phyloP scores from a whole-genome alignment of 1,284 basidiomycete genomes.

The Microbotryum silenes-acaulis region DNA sequence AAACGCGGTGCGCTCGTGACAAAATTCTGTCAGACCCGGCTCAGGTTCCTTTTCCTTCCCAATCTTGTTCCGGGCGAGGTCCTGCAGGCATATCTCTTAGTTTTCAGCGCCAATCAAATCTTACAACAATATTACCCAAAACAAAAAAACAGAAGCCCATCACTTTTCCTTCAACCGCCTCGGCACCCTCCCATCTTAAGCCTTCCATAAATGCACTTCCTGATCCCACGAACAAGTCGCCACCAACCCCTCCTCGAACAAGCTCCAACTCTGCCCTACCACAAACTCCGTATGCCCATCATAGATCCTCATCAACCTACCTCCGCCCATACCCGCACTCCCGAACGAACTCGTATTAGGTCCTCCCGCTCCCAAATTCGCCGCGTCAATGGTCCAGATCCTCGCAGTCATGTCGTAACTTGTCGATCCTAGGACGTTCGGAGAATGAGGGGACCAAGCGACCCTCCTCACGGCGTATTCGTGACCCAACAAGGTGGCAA shows the following conservation, averaged over 20 bases:
- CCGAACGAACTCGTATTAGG: conserved; percentile 45
- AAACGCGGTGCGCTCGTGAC: too few species aligned
- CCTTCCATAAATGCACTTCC: conserved; percentile 59
- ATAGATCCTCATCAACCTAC: conserved; percentile 56
- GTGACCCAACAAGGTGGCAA: conserved; percentile 43
- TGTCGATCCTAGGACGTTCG: conserved; percentile 69
- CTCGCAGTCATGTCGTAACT: conserved; percentile 96
- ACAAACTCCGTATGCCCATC: conserved; percentile 91
- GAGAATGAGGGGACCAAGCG: conserved; percentile 44
- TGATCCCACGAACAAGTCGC: conserved; percentile 89
- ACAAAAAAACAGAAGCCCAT: too few species aligned
- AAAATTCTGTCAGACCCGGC: too few species aligned
- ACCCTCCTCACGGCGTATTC: conserved; percentile 47
- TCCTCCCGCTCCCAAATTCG: conserved; percentile 52
- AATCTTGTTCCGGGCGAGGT: too few species aligned
- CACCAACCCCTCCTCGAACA: conserved; percentile 72
- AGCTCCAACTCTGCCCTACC: conserved; percentile 73
- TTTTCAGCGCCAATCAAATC: too few species aligned
- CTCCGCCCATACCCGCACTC: conserved; percentile 39
- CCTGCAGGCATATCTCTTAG: too few species aligned
- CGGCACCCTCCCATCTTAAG: too few species aligned
- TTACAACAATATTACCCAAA: too few species aligned
- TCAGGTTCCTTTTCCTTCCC: too few species aligned
- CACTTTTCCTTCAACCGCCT: too few species aligned
- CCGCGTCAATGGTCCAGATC: conserved; percentile 53